Evolutionary conservation across 805 yeast species (phyloP).

Genomic region (Naumovozyma dairenensis): DNA sequence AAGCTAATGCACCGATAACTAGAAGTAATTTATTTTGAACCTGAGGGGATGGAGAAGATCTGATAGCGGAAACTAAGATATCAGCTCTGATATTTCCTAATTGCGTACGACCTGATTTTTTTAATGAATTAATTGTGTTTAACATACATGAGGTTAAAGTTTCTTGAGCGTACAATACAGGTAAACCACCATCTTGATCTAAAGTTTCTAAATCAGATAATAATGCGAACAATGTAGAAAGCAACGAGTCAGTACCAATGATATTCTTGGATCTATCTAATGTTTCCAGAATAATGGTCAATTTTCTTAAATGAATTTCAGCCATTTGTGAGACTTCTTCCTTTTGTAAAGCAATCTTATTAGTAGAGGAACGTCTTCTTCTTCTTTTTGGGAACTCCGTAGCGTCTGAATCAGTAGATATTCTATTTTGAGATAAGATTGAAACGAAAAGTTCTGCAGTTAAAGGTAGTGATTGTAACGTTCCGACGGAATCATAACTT

Average conservation of each 20-base stretch:
- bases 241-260: conserved; percentile 34
- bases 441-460: conserved; percentile 47
- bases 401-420: conserved; percentile 35
- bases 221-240: conserved; percentile 47
- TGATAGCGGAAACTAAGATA: conserved; percentile 78
- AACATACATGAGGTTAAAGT: conserved; percentile 80
- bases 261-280: conserved; percentile 41
- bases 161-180: conserved; percentile 86
- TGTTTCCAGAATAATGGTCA: conserved; percentile 72
- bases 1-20: conserved; percentile 79
- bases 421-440: conserved; percentile 49
- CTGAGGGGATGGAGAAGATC: conserved; percentile 86
- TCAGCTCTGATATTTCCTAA: conserved; percentile 74
- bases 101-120: conserved; percentile 37
- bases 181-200: conserved; percentile 84
- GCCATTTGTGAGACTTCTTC: conserved; percentile 69
- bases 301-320: conserved; percentile 62
- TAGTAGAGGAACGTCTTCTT: conserved; percentile 72
- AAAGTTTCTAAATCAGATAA: conserved; percentile 71
- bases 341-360: conserved; percentile 60
- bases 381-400: conserved; percentile 51
- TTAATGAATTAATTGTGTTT: conserved; percentile 50
- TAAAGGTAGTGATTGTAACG: conserved; percentile 46
- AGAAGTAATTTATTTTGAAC: conserved; percentile 82
- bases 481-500: conserved; percentile 43